Base-by-base conservation (phyloP, 164 flowering plant species). In the Echeveria elegans region DNA sequence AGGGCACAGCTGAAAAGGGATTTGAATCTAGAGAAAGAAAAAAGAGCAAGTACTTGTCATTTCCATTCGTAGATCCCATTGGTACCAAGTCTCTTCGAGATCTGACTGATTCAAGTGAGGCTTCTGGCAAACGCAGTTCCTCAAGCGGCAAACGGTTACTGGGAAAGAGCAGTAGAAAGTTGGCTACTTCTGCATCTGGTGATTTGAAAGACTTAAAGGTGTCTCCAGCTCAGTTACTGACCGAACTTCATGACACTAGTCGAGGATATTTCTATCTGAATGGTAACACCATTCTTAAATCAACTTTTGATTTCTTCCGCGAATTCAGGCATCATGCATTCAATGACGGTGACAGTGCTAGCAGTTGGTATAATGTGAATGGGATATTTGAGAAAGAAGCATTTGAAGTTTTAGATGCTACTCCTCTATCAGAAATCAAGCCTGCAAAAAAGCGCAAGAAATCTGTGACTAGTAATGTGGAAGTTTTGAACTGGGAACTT, bases 21-120 rank as follows among this genome's bases (percentile, higher is more conserved):
- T 65, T 53, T 70, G 82, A 78, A 15, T 74, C 77, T 14, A 79
- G 96, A 80, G 83, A 79, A 70, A 70, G 92, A 61, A 89, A 80
- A 80, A 92, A 79, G 83, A 92, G 98, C 88, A 89, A 78, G 82
- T 92, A 85, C 70, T 74, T 92, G 69, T 88, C 96, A 2, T 84
- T 79, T 72, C 92, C 97, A 31, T 87, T 82, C 68, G 86, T 71
- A 69, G 65, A 70, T 38, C 63, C 62, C 12, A 63, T 68, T 66
- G 58, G 18, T 71, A 26, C 19, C 18, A 71, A 64, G 60, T 66
- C 45, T 73, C 41, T 77, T 53, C 61, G 18, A 40, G 72, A 68
- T 26, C 79, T 67, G 1, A 76, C 43, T 28, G 66, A 47, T 66
- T 66, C 64, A 4, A 73, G 43, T 12, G 74, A 76, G 53, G 72